These are phyloP conservation scores for Ogataea dorogensis DNA, from an alignment of 805 yeast genomes.

Conservation along the genomic window DNA sequence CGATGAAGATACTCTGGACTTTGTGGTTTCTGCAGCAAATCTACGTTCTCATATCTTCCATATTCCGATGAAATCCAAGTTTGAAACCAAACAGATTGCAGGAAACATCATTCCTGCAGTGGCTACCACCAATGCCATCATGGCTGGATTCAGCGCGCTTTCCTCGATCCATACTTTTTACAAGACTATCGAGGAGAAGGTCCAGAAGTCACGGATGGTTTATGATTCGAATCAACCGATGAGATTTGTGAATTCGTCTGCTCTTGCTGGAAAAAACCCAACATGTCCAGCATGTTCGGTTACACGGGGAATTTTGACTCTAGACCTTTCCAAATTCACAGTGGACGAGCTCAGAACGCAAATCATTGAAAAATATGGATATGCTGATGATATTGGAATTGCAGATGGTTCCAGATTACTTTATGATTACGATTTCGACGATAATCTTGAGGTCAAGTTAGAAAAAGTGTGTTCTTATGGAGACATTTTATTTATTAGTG, in stretches of 20 bases:
- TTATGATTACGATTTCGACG: slow-evolving; percentile 88
- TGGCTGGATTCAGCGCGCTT: slow-evolving; percentile 84
- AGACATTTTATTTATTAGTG: slow-evolving; percentile 67
- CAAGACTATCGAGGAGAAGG: slow-evolving; percentile 26
- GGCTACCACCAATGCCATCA: slow-evolving; percentile 95
- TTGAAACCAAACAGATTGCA: slow-evolving; percentile 90
- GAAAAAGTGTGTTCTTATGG: slow-evolving; percentile 53
- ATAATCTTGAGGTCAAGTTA: slow-evolving; percentile 54
- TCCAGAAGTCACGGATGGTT: slow-evolving; percentile 44
- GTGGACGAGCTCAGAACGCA: slow-evolving; percentile 52
- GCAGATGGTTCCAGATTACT: slow-evolving; percentile 50
- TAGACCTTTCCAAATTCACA: slow-evolving; percentile 34
- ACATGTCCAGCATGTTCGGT: slow-evolving; percentile 69
- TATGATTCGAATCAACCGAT: slow-evolving; percentile 54
- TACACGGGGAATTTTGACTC: slow-evolving; percentile 47
- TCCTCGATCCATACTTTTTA: slow-evolving; percentile 58
- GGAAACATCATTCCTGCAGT: slow-evolving; percentile 98
- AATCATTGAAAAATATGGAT: slow-evolving; percentile 50
- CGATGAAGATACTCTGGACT: slow-evolving; percentile 85
- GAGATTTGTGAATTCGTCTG: slow-evolving; percentile 64
- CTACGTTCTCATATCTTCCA: slow-evolving; percentile 68
- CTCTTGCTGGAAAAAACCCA: slow-evolving; percentile 59
- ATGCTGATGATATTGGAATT: slow-evolving; percentile 58
- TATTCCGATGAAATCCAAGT: slow-evolving; percentile 70
- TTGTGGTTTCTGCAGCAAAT: slow-evolving; percentile 85